phyloP scores from a whole-genome alignment of 1,284 basidiomycete genomes.

The Ustilago xerochloae region DNA sequence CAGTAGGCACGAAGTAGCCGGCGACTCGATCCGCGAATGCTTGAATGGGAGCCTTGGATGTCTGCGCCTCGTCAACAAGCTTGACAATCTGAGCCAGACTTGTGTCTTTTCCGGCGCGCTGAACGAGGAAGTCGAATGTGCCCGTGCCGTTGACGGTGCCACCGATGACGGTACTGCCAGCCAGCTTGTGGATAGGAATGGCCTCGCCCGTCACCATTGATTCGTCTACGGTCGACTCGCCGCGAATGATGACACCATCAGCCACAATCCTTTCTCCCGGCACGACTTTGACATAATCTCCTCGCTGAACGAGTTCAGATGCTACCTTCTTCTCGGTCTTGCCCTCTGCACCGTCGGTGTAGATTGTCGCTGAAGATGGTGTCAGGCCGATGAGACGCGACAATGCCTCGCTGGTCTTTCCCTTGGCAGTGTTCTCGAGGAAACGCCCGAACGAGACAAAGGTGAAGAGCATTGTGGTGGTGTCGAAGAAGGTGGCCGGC shows the following conservation, averaged over 20 bases:
- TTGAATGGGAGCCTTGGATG: conserved; percentile 96
- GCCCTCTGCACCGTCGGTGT: conserved; percentile 73
- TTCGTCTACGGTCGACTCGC: conserved; percentile 90
- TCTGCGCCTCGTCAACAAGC: conserved; percentile 97
- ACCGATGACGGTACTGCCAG: conserved; percentile 87
- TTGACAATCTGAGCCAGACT: conserved; percentile 94
- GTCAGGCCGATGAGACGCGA: conserved; percentile 95
- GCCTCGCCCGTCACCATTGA: conserved; percentile 97
- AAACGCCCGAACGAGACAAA: conserved; percentile 95
- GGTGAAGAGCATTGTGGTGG: conserved; percentile 97
- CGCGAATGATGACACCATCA: conserved; percentile 87
- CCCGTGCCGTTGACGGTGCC: conserved; percentile 97
- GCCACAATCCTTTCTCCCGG: conserved; percentile 97
- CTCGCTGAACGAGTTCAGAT: conserved; percentile 93
- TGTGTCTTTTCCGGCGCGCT: conserved; percentile 93
- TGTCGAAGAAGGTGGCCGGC: conserved; percentile 96
- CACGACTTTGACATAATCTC: conserved; percentile 91
- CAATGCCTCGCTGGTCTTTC: conserved; percentile 93
- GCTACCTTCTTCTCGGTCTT: conserved; percentile 88
- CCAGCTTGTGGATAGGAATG: conserved; percentile 84
- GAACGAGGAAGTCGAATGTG: conserved; percentile 94
- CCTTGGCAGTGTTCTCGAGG: conserved; percentile 96
- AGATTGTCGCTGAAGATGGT: conserved; percentile 94
- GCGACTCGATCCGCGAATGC: conserved; percentile 94
- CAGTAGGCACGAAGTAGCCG: conserved; percentile 92